Percentiles rank a stretch among this genome's conserved stretches.
phyloP scores from a whole-genome alignment of 23 red algal species.

The Pyropia haitanensis region DNA sequence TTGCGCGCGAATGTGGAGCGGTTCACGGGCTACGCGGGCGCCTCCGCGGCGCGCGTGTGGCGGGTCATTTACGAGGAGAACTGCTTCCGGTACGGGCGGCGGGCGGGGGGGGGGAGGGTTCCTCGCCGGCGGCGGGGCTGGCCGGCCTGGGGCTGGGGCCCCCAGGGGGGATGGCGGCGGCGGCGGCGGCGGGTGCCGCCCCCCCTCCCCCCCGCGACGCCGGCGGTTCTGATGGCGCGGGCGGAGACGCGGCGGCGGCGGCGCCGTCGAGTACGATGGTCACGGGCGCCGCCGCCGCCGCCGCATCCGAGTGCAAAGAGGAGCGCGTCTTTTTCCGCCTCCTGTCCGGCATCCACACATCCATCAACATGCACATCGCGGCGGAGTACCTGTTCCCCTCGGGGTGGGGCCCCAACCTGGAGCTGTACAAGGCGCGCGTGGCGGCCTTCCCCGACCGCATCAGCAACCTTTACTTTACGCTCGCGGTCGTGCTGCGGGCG shows the following conservation, averaged over 20 bases:
- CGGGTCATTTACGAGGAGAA: conserved; percentile 92
- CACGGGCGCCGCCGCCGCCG: conserved; percentile 33
- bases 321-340: conserved; percentile 82
- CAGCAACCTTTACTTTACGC: conserved; percentile 74
- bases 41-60: conserved; percentile 57
- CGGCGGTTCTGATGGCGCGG: conserved; percentile 21
- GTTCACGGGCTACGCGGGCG: conserved; percentile 86
- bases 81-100: conserved; percentile 52
- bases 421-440: conserved; percentile 77
- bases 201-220: neutral
- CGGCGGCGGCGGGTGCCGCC: neutral
- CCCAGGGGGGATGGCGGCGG: neutral
- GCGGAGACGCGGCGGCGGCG: conserved; percentile 27
- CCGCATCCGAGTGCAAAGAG: conserved; percentile 62
- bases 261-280: conserved; percentile 19
- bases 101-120: neutral
- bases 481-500: conserved; percentile 81
- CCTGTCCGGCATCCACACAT: conserved; percentile 86
- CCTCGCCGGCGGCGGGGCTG: neutral
- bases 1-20: conserved; percentile 76
- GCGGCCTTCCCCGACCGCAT: conserved; percentile 68
- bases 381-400: conserved; percentile 45
- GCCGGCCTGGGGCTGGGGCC: neutral
- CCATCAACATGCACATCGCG: conserved; percentile 94
- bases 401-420: conserved; percentile 54